Conservation (phyloP, 2,329 filamentous ascomycete species). For the Alternaria tenuissima region DNA sequence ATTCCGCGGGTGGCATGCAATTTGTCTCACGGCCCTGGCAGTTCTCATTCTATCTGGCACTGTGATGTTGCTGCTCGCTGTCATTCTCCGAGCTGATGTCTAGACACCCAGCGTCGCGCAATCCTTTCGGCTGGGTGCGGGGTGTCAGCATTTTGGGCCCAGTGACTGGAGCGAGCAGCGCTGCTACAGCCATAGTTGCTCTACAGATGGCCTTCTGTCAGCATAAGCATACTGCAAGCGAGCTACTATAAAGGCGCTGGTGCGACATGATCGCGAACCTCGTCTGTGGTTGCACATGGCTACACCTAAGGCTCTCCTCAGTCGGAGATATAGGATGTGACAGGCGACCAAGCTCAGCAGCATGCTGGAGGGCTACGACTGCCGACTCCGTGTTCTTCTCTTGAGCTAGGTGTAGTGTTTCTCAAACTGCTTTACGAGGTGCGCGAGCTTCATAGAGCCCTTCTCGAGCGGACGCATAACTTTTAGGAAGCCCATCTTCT, state of each 20-base stretch:
- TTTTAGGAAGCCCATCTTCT: too few relatives aligned
- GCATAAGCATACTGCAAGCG: constrained; percentile 4
- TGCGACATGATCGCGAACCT: not conserved
- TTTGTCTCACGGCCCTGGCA: not conserved
- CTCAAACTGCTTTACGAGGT: too few relatives aligned
- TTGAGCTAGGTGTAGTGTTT: too few relatives aligned
- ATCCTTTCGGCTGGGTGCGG: not conserved
- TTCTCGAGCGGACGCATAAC: too few relatives aligned
- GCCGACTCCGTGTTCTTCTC: too few relatives aligned
- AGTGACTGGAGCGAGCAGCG: not conserved
- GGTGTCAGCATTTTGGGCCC: not conserved
- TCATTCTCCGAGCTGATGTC: not conserved
- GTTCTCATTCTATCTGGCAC: not conserved
- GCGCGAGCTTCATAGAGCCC: too few relatives aligned
- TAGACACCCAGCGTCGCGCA: not conserved
- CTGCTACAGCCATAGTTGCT: not conserved
- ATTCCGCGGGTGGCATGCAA: not conserved
- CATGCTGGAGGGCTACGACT: too few relatives aligned
- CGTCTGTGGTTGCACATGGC: too few relatives aligned
- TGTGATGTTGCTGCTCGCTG: not conserved
- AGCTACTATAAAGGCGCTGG: not conserved
- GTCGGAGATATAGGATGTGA: too few relatives aligned
- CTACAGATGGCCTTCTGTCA: not conserved
- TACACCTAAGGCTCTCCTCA: too few relatives aligned
- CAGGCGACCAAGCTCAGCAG: too few relatives aligned